Evolutionary conservation across 1,139 yeast species (phyloP).

Genomic region (Candida gigantensis): DNA sequence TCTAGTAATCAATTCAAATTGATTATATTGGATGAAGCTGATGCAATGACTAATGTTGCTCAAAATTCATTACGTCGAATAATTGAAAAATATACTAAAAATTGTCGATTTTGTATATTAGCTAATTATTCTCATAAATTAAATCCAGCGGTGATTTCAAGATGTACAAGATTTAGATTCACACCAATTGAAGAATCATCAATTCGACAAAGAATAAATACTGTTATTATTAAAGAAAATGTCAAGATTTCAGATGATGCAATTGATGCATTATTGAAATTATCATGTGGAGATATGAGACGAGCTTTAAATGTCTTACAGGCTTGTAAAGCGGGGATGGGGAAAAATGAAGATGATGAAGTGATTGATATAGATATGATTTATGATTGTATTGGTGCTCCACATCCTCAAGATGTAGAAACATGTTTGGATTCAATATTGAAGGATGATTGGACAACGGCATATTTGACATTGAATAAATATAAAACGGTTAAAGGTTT

Average conservation of each 20-base stretch:
- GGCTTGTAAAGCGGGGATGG: slow-evolving; percentile 83
- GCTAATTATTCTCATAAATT: slow-evolving; percentile 96
- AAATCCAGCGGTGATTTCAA: slow-evolving; percentile 89
- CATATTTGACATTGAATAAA: slow-evolving; percentile 62
- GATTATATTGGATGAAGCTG: slow-evolving; percentile 95
- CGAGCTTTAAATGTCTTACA: slow-evolving; percentile 91
- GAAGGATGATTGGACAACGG: slow-evolving; percentile 86
- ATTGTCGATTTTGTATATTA: slow-evolving; percentile 91
- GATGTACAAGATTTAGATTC: slow-evolving; percentile 95
- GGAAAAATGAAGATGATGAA: slow-evolving; percentile 43
- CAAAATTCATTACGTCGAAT: slow-evolving; percentile 87
- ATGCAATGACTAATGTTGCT: slow-evolving; percentile 97
- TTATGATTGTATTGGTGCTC: slow-evolving; percentile 94
- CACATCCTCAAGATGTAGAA: slow-evolving; percentile 84
- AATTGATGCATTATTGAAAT: slow-evolving; percentile 59
- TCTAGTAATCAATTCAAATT: slow-evolving; percentile 73
- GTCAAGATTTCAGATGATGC: slow-evolving; percentile 63
- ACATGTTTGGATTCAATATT: slow-evolving; percentile 72
- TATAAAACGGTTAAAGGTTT: slow-evolving; percentile 76
- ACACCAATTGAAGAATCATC: slow-evolving; percentile 75
- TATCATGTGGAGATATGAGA: slow-evolving; percentile 95
- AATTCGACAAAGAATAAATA: slow-evolving; percentile 62
- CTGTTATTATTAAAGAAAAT: slow-evolving; percentile 69
- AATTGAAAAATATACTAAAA: slow-evolving; percentile 92
- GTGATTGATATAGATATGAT: slow-evolving; percentile 72